Conservation (phyloP, 2,329 filamentous ascomycete genomes). For the Epichloe elymi region DNA sequence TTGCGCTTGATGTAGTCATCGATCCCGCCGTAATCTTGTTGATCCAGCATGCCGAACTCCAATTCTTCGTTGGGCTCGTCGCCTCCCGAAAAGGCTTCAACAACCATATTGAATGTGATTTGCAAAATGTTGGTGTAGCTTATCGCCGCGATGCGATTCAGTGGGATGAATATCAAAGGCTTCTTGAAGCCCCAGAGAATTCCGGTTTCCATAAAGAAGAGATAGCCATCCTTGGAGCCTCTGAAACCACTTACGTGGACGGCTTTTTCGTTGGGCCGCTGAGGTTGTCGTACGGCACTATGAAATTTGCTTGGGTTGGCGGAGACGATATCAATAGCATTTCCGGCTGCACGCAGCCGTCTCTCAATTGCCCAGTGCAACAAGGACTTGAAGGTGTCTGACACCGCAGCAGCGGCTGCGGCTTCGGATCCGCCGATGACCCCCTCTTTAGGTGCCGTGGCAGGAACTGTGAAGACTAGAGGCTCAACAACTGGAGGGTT, state of each 20-base stretch:
- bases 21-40: conserved; percentile 52
- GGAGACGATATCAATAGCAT: conserved; percentile 33
- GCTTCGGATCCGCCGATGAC: conserved; percentile 39
- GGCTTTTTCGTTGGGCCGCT: conserved; percentile 47
- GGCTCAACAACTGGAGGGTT: conserved; percentile 36
- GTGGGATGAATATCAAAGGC: conserved; percentile 49
- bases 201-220: conserved; percentile 53
- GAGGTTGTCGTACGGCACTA: conserved; percentile 41
- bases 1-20: conserved; percentile 50
- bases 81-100: conserved; percentile 41
- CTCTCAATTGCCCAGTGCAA: conserved; percentile 48
- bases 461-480: conserved; percentile 50
- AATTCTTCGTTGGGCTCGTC: conserved; percentile 43
- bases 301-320: conserved; percentile 45
- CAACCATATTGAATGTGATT: conserved; percentile 54
- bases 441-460: conserved; percentile 46
- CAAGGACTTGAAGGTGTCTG: conserved; percentile 44
- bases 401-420: conserved; percentile 35
- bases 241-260: conserved; percentile 55
- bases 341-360: conserved; percentile 36
- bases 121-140: conserved; percentile 56
- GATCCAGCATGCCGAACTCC: conserved; percentile 57
- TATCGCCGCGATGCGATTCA: conserved; percentile 46
- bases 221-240: conserved; percentile 54
- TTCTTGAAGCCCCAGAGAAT: conserved; percentile 63